Base-by-base conservation (phyloP, 345 rosid genomes). In the Lepidium aucheri region DNA sequence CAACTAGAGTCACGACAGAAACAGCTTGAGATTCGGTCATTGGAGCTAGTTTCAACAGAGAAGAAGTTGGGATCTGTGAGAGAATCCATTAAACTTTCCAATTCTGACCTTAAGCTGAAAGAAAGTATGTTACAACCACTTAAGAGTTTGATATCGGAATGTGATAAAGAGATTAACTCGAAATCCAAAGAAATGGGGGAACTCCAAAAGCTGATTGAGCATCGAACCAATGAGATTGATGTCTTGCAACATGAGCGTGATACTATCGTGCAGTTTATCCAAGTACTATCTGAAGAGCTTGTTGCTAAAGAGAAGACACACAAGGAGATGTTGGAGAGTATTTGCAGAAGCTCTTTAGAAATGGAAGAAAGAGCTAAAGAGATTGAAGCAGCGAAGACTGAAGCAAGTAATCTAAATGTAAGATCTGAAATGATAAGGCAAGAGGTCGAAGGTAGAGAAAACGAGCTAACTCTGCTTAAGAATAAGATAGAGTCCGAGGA, bases 271-370 rank as follows among this genome's bases (percentile, higher is more conserved):
- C 35, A 18, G 44, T 9, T 20, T 0, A 18, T 66, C 44, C 44
- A 54, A 32, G 45, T 18, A 54, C 44, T 12, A 1, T 53, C 53
- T 20, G 15, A 43, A 66, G 53, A 54, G 45, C 35, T 67, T 43
- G 54, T 10, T 26, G 9, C 45, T 4, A 34, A 54, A 45, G 71
- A 42, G 45, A 45, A 67, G 54, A 67, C 3, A 14, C 63, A 22
- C 7, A 32, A 43, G 24, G 63, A 67, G 16, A 34, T 67, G 6
- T 14, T 45, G 34, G 63, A 67, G 71, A 12, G 36, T 20, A 67
- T 67, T 22, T 4, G 53, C 35, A 55, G 40, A 67, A 67, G 53
- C 45, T 43, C 45, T 13, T 66, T 26, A 43, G 53, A 66, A 54
- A 13, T 65, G 60, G 42, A 52, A 52, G 52, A 17, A 18, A 53